Base-by-base conservation (phyloP, 140 eudicot genomes). In the Ambrosia hybrid region DNA sequence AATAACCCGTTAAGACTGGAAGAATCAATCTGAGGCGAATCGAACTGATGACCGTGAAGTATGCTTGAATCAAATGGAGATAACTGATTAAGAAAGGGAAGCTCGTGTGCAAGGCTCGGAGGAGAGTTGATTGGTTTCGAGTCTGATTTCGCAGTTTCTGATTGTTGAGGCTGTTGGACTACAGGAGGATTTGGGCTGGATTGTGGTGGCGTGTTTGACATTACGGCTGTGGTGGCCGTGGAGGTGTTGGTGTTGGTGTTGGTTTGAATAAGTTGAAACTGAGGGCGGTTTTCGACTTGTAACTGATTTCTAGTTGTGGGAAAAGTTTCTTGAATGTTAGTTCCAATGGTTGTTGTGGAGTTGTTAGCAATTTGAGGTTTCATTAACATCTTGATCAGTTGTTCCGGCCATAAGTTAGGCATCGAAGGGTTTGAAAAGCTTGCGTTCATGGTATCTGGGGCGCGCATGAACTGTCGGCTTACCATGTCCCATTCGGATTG, bases 401-500 rank as follows among this genome's bases (percentile, higher is more conserved):
- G 97, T 68, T 93, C 98, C 5, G 98, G 85, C 95, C 96, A 93
- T 34, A 84, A 73, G 69, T 80, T 88, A 26, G 97, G 76, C 67
- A 84, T 67, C 0, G 97, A 83, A 5, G 92, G 82, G 74, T 83
- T 80, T 3, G 85, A 75, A 77, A 79, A 73, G 73, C 80, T 79
- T 4, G 66, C 82, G 36, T 72, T 72, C 7, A 76, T 45, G 46
- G 62, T 80, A 34, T 84, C 97, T 0, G 96, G 97, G 62, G 79
- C 83, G 67, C 88, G 86, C 71, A 88, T 75, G 79, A 79, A 88
- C 9, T 96, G 91, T 17, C 94, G 79, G 80, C 63, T 84, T 8
- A 87, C 68, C 83, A 81, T 53, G 76, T 87, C 99, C 99, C 99
- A 94, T 57, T 94, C 99, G 17, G 85, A 16, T 75, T 84, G 97